Evolutionary conservation across 2,329 filamentous ascomycete genomes (phyloP), one percentile per base, ranked within the genome.

Genomic region (Colletotrichum spinosum): DNA sequence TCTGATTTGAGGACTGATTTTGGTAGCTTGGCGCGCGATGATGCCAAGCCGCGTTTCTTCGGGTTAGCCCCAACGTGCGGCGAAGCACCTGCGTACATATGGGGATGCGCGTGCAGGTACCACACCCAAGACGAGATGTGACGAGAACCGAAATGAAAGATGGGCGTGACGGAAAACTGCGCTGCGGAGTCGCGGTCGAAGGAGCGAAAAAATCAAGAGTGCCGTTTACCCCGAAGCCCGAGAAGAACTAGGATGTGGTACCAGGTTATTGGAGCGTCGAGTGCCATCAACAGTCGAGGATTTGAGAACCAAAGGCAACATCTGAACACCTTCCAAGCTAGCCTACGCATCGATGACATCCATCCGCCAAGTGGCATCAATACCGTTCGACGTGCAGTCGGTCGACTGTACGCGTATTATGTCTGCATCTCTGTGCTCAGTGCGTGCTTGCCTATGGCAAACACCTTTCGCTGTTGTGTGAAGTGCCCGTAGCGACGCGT

Each of bases 181-280:
- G 57, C 54, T 60, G 51, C 41, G 52, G 56, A 44, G 55, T 54
- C 42, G 49, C 60, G 55, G 50, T 44, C 49, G 17, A 57, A 37
- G 37, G 35, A 46, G 38, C 51, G 25, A 25, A 49, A 8, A 42
- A 48, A 38, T 11, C 35, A 34, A 55, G 17, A 33, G 41, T 59
- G 41, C 55, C 55, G 55, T 46, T 59, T 59, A 41, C 55, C 49
- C 60, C 60, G 55, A 64, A 41, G 39, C 41, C 55, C 55, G 55
- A 63, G 35, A 52, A 58, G 39, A 13, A 37, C 39, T 37, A 35
- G 41, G 46, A 25, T 55, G 35, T n/a, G 17, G 38, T 38, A 65
- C 62, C 62, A 51, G 62, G 62, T 65, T 45, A 17, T 46, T 55
- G 62, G 62, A 33, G 51, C 51, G 38, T 45, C 60, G 52, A 38